Evolutionary conservation across 1,284 basidiomycete genomes (phyloP), one percentile per base, ranked within the genome.

Genomic region (Moesziomyces sp.): DNA sequence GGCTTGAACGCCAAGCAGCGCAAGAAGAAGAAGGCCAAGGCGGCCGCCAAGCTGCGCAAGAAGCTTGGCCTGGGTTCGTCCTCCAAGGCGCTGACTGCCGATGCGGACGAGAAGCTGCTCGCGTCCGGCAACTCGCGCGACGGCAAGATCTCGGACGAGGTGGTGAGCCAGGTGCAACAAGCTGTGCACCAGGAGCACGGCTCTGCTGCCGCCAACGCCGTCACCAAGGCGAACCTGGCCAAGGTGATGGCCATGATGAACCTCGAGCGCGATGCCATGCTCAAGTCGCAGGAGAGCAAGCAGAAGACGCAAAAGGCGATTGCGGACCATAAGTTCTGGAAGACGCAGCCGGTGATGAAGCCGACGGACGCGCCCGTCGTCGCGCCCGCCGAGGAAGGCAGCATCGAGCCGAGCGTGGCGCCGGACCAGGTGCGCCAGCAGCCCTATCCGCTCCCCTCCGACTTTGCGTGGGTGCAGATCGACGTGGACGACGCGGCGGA

Each of bases 401-500:
- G 89, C 52, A 97, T 99, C 66, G 94, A 99, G 77, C 88, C 91
- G 16, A 90, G 91, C 11, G 91, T 90, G 78, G 89, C 91, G 9
- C 86, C 88, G 24, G 90, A 90, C 61, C 88, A 96, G 79, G 91
- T 99, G 65, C 89, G 91, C 23, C 91, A 94, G 81, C 92, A 94
- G 19, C 90, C 95, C 3, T 92, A 93, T 80, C 89, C 91, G 5
- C 86, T 99, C 13, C 97, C 94, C 3, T 91, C 91, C 68, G 94
- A 97, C 60, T 99, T 97, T 76, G 92, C 92, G 83, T 99, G 97
- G 97, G 89, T 89, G 30, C 88, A 87, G 3, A 83, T 99, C 42
- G 93, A 99, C 81, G 89, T 98, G 52, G 88, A 89, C 51, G 89
- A 96, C 75, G 86, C 90, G 13, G 44, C 16, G 0, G 74, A 97